Evolutionary conservation across 441 rosid genomes (phyloP), one percentile per base, ranked within the genome.

Genomic region (Euphorbia celastroides): DNA sequence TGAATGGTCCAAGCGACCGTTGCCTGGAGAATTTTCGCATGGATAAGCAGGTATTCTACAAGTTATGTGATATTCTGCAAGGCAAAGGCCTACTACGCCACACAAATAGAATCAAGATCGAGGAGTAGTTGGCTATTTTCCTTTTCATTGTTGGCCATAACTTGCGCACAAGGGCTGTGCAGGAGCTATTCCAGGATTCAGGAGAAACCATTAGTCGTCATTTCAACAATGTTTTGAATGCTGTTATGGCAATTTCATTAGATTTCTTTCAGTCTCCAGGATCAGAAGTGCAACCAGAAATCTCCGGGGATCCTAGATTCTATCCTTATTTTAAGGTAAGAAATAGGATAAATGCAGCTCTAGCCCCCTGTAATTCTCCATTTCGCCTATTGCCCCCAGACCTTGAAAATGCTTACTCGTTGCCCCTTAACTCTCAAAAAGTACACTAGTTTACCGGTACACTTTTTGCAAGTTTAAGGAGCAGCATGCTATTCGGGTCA

Each of bases 141-240:
- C 68, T 92, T 74, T 88, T 86, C 80, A 88, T 92, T 64, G 60
- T 89, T 50, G 95, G 98, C 52, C 98, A 92, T 70, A 89, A 88
- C 61, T 83, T 88, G 26, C 84, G 96, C 32, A 89, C 95, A 28
- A 82, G 98, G 60, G 96, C 95, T 72, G 95, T 89, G 46, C 98
- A 88, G 77, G 95, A 89, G 64, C 44, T 83, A 32, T 90, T 88
- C 63, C 73, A 80, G 69, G 87, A 84, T 78, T 87, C 96, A 0
- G 93, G 96, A 44, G 98, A 90, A 77, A 90, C 98, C 12, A 90
- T 90, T 30, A 93, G 98, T 67, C 92, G 93, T 62, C 97, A 93
- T 78, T 93, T 93, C 81, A 87, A 93, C 85, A 90, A 93, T 75
- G 96, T 88, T 46, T 70, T 93, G 81, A 90, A 83, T 76, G 94